A percentile compares a stretch with the other conserved stretches of the same genome.
phyloP scores from a whole-genome alignment of 225 moss, liverwort and hornwort species.

The Sphagnum tenellum region DNA sequence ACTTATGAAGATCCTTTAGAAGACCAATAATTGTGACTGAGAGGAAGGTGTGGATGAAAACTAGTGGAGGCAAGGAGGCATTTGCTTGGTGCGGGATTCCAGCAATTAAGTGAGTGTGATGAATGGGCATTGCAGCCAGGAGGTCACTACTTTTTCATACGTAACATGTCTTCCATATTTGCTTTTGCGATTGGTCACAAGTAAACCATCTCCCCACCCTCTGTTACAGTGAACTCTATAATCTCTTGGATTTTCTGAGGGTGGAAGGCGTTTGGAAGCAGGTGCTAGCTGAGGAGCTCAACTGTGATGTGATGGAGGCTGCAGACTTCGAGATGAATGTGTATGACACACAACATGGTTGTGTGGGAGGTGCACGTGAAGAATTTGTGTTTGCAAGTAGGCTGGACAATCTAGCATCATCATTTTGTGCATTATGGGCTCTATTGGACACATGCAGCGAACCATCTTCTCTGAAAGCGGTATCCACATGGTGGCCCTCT shows the following conservation, averaged over 20 bases:
- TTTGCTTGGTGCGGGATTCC: conserved; percentile 57
- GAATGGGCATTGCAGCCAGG: conserved; percentile 75
- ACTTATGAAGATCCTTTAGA: too few species aligned
- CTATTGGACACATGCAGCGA: conserved; percentile 60
- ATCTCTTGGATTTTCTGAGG: too few species aligned
- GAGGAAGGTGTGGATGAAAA: conserved; percentile 3
- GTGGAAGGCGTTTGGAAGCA: conserved; percentile 12
- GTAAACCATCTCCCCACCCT: conserved; percentile 19
- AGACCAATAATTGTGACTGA: too few species aligned
- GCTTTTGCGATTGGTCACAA: conserved; percentile 78
- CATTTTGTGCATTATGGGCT: conserved; percentile 76
- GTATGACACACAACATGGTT: conserved; percentile 71
- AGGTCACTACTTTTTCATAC: conserved; percentile 76
- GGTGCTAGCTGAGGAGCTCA: conserved; percentile 73
- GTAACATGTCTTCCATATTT: conserved; percentile 73
- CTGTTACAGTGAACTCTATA: too few species aligned
- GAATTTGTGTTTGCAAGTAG: conserved; percentile 75
- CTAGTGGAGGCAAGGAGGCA: conserved; percentile 61
- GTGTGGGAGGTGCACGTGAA: conserved; percentile 74
- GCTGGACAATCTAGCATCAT: conserved; percentile 70
- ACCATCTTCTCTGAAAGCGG: conserved; percentile 52
- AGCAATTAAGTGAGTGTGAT: conserved; percentile 64
- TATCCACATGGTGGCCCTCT: conserved; percentile 70
- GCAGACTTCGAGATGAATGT: conserved; percentile 82
- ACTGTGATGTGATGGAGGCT: conserved; percentile 65